These are phyloP conservation scores for Canavalia gladiata DNA, from an alignment of 306 rosid genomes.

Conservation along the genomic window DNA sequence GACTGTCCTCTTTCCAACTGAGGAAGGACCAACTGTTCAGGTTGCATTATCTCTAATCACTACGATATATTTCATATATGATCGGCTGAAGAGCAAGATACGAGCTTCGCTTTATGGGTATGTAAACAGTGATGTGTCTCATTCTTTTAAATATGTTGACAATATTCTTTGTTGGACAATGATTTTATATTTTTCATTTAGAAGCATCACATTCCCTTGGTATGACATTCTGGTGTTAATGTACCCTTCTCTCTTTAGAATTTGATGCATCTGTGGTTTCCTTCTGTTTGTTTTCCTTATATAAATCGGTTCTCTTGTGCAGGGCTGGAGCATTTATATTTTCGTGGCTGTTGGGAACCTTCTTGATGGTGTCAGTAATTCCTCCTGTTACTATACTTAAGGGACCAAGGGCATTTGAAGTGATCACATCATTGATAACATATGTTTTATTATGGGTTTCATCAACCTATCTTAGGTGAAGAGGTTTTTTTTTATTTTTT, in stretches of 20 bases:
- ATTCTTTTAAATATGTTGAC: slow-evolving; percentile 15
- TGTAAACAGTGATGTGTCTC: slow-evolving; percentile 41
- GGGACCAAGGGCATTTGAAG: slow-evolving; percentile 92
- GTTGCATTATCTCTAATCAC: slow-evolving; percentile 87
- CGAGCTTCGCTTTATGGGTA: slow-evolving; percentile 91
- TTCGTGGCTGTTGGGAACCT: slow-evolving; percentile 97
- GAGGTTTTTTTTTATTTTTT: slow-evolving; percentile 13
- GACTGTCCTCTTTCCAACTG: slow-evolving; percentile 88
- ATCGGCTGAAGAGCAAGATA: slow-evolving; percentile 82
- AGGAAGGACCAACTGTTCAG: slow-evolving; percentile 98
- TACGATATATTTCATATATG: slow-evolving; percentile 77
- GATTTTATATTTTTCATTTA: slow-evolving; percentile 15
- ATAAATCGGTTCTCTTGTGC: slow-evolving; percentile 54
- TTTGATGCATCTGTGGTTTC: slow-evolving; percentile 33
- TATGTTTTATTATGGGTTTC: slow-evolving; percentile 88
- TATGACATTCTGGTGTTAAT: slow-evolving; percentile 25
- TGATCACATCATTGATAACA: slow-evolving; percentile 78
- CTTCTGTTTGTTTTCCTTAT: slow-evolving; percentile 33
- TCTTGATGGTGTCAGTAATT: slow-evolving; percentile 96
- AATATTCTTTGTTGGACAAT: slow-evolving; percentile 24
- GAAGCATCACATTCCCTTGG: slow-evolving; percentile 25
- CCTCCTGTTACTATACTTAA: slow-evolving; percentile 79
- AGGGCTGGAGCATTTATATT: slow-evolving; percentile 84
- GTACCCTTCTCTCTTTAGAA: slow-evolving; percentile 6
- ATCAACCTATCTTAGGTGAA: slow-evolving; percentile 78